These are phyloP conservation scores for Fusarium fujikuroi DNA, from an alignment of 2,329 filamentous ascomycete species.

Conservation along the genomic window DNA sequence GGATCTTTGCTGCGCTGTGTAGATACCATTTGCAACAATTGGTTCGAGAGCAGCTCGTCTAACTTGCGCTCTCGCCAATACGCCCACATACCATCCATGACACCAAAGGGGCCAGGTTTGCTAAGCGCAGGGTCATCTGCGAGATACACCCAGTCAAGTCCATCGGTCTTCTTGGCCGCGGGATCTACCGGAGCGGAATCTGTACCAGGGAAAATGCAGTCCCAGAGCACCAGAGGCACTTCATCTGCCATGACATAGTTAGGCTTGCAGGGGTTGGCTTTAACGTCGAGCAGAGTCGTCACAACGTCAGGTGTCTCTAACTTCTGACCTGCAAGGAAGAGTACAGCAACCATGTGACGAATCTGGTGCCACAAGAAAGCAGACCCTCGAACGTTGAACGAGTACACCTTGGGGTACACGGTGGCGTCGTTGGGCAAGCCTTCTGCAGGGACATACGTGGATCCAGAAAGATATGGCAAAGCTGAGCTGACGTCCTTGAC, in stretches of 20 bases:
- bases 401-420: slow-evolving; percentile 75
- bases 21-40: slow-evolving; percentile 73
- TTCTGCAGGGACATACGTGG: slow-evolving; percentile 49
- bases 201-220: slow-evolving; percentile 82
- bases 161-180: slow-evolving; percentile 58
- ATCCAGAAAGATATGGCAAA: slow-evolving; percentile 64
- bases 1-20: slow-evolving; percentile 50
- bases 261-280: slow-evolving; percentile 78
- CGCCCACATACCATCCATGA: slow-evolving; percentile 82
- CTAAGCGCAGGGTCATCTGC: slow-evolving; percentile 70
- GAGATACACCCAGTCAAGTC: slow-evolving; percentile 81
- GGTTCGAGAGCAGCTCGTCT: slow-evolving; percentile 84
- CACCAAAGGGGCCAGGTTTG: slow-evolving; percentile 72
- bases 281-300: slow-evolving; percentile 77
- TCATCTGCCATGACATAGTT: slow-evolving; percentile 93
- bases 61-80: slow-evolving; percentile 88
- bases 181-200: slow-evolving; percentile 49
- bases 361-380: slow-evolving; percentile 99
- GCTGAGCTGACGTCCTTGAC: slow-evolving; percentile 66
- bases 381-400: slow-evolving; percentile 87
- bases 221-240: slow-evolving; percentile 91
- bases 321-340: slow-evolving; percentile 93
- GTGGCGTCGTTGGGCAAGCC: slow-evolving; percentile 5
- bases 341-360: slow-evolving; percentile 87
- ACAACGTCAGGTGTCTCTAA: slow-evolving; percentile 81